These are phyloP conservation scores for Candida sanyaensis DNA, from an alignment of 1,139 yeast genomes.

Conservation along the genomic window DNA sequence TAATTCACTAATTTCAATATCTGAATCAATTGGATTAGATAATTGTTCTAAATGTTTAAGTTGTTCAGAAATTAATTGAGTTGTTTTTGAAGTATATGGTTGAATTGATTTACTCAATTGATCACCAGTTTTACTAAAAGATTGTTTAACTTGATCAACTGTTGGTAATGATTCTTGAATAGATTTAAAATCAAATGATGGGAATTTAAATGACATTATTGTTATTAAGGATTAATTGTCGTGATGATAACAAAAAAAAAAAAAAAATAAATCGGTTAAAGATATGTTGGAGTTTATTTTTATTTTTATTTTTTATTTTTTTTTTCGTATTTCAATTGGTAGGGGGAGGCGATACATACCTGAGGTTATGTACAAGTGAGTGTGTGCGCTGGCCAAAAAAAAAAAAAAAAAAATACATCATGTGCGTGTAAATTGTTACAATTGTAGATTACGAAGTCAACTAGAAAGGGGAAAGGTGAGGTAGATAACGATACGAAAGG, in stretches of 20 bases:
- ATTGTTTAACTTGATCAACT: constrained; percentile 40
- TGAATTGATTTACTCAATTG: constrained; percentile 43
- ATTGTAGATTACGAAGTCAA: no score
- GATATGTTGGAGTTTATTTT: not conserved
- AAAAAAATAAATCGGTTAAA: not conserved
- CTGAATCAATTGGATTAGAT: constrained; percentile 26
- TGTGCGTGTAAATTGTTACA: no score
- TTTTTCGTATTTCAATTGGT: not conserved
- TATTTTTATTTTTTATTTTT: no score
- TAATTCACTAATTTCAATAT: constrained; percentile 56
- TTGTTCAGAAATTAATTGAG: constrained; percentile 39
- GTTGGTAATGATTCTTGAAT: constrained; percentile 48
- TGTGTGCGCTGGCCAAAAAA: no score
- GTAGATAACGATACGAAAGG: no score
- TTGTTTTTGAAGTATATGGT: constrained; percentile 46
- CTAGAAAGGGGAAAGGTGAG: no score
- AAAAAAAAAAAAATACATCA: no score
- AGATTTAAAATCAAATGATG: constrained; percentile 46
- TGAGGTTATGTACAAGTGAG: no score
- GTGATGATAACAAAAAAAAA: not conserved
- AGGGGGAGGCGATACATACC: no score
- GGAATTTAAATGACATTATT: constrained; percentile 54
- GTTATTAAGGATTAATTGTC: not conserved
- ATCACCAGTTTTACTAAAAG: constrained; percentile 41
- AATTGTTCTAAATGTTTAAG: constrained; percentile 47